These are phyloP conservation scores for Penicillium canescens DNA, from an alignment of 495 filamentous ascomycete genomes.

Conservation along the genomic window DNA sequence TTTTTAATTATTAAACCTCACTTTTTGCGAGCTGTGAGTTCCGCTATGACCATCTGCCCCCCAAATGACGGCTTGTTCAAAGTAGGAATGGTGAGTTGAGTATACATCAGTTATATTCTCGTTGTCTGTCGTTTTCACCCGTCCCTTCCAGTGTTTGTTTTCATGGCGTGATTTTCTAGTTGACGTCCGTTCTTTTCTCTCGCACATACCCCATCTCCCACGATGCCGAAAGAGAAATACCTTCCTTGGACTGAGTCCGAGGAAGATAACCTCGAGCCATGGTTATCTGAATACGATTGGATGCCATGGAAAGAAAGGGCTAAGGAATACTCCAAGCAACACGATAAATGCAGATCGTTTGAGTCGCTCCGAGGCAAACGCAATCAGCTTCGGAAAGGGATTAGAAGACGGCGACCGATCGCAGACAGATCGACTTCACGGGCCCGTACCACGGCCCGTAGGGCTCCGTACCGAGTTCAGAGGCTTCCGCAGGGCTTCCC, in stretches of 20 bases:
- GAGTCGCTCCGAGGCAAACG: constrained; percentile 3
- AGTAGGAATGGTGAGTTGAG: constrained; percentile 1
- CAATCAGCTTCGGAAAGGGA: constrained; percentile 3
- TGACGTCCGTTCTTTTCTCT: background rate
- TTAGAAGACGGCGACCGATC: constrained; percentile 2
- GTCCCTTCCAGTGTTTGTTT: background rate
- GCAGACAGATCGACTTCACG: background rate
- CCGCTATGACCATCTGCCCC: too few relatives aligned
- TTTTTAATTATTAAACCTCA: too few relatives aligned
- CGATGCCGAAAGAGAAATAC: background rate
- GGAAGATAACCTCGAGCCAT: constrained; percentile 1
- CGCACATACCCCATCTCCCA: background rate
- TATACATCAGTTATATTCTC: constrained; percentile 1
- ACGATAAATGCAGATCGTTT: constrained; percentile 1
- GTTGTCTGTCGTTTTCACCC: constrained; percentile 1
- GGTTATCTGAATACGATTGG: background rate
- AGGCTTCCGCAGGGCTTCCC: constrained; percentile 1
- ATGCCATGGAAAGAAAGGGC: constrained; percentile 1
- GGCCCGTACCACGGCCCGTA: background rate
- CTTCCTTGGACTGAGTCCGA: background rate
- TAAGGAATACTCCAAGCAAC: constrained; percentile 4
- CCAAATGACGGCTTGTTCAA: constrained; percentile 3
- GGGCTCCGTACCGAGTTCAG: background rate
- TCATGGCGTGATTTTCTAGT: background rate
- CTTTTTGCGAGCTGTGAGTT: too few relatives aligned